A percentile compares a stretch with the other conserved stretches of the same genome.
Conservation (phyloP, 192 early-diverging fungal species). For the Mortierella alpina region DNA sequence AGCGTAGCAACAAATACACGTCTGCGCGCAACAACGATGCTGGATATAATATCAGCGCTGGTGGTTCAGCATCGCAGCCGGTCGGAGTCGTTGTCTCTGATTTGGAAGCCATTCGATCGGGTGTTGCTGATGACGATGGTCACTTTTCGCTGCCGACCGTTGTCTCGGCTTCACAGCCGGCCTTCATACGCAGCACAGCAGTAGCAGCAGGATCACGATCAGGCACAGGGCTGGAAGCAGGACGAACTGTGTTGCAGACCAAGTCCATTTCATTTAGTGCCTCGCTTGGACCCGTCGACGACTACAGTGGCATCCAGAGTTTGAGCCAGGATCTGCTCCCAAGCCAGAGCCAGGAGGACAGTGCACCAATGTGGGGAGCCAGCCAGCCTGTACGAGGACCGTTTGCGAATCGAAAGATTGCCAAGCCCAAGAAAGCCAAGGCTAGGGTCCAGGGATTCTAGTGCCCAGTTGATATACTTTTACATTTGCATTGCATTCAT, state of each 20-base stretch:
- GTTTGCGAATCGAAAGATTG: conserved; percentile 13
- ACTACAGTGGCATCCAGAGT: conserved; percentile 14
- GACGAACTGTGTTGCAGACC: too few species aligned
- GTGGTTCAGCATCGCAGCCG: conserved; percentile 23
- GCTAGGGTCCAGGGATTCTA: conserved; percentile 30
- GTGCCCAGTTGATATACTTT: conserved; percentile 3
- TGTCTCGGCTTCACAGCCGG: conserved; percentile 16
- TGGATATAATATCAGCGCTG: conserved; percentile 21
- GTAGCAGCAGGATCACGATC: not conserved
- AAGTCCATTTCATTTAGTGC: too few species aligned
- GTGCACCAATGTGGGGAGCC: conserved; percentile 3
- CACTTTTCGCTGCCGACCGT: conserved; percentile 30
- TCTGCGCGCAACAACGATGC: conserved; percentile 5
- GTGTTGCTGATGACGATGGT: conserved; percentile 25
- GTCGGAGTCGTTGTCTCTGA: conserved; percentile 2
- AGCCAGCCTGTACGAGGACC: conserved; percentile 29
- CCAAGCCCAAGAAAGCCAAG: conserved; percentile 43
- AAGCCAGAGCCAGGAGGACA: not conserved
- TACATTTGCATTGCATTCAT: too few species aligned
- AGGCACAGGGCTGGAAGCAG: not conserved
- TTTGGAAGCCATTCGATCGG: not conserved
- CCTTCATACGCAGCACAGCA: not conserved
- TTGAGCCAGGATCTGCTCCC: not conserved
- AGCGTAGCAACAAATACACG: conserved; percentile 2
- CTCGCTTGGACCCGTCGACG: not conserved